phyloP scores from a whole-genome alignment of 345 rosid species.

The Diplotaxis tenuifolia region DNA sequence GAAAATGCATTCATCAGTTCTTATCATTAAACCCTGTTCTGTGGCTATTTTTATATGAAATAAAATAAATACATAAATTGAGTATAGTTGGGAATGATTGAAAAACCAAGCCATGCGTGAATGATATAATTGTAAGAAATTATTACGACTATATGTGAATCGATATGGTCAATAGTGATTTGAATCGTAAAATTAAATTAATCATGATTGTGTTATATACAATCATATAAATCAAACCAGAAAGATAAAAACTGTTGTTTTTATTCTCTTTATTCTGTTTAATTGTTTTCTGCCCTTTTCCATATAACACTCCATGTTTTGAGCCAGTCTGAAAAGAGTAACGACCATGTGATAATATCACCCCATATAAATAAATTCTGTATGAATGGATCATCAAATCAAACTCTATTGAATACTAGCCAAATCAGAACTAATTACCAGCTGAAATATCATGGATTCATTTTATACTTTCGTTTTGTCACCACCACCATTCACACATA shows the following conservation, averaged over 20 bases:
- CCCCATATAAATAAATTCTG: not conserved
- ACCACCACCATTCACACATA: not conserved
- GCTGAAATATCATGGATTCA: not conserved
- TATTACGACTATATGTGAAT: conserved; percentile 26
- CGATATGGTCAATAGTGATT: conserved; percentile 28
- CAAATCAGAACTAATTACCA: not conserved
- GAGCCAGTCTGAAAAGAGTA: conserved; percentile 19
- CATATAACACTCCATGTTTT: conserved; percentile 33
- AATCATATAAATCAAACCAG: conserved; percentile 30
- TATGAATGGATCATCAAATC: conserved; percentile 1
- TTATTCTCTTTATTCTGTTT: not conserved
- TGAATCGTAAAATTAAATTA: conserved; percentile 36
- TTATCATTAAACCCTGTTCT: conserved; percentile 12
- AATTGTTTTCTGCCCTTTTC: not conserved
- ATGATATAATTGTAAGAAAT: conserved; percentile 23
- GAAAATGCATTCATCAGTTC: not conserved
- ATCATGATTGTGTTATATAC: conserved; percentile 30
- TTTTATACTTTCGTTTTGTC: not conserved
- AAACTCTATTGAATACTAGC: not conserved
- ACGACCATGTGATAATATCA: conserved; percentile 20
- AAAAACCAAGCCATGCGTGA: conserved; percentile 34
- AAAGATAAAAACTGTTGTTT: not conserved
- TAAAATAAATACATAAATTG: conserved; percentile 1
- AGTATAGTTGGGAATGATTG: conserved; percentile 30
- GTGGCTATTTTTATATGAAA: conserved; percentile 4